Conservation (phyloP, 148 eudicot species). For the Salicornia ramosissima region DNA sequence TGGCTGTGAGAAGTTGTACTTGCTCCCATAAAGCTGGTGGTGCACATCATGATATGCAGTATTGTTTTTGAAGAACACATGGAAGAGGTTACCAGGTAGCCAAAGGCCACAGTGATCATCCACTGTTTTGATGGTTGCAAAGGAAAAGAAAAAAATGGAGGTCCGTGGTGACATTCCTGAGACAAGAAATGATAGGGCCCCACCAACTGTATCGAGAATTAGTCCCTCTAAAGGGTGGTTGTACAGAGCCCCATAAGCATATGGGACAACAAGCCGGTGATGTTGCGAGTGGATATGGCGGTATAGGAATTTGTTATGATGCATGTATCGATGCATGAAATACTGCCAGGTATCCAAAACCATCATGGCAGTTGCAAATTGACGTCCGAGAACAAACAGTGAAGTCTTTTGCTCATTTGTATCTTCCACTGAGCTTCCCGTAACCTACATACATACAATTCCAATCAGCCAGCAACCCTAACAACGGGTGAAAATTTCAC, state of each 20-base stretch:
- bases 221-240: slow-evolving; percentile 79
- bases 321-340: slow-evolving; percentile 91
- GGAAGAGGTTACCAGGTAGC: slow-evolving; percentile 85
- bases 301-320: slow-evolving; percentile 75
- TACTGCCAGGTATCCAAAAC: slow-evolving; percentile 93
- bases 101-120: slow-evolving; percentile 91
- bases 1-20: slow-evolving; percentile 87
- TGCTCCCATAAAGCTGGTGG: slow-evolving; percentile 87
- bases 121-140: slow-evolving; percentile 83
- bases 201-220: slow-evolving; percentile 63
- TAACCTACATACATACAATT: slow-evolving; percentile 44
- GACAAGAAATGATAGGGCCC: slow-evolving; percentile 57
- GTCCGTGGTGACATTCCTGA: slow-evolving; percentile 79
- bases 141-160: slow-evolving; percentile 78
- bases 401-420: slow-evolving; percentile 33
- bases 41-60: slow-evolving; percentile 92
- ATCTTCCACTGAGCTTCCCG: slow-evolving; percentile 41
- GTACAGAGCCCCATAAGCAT: slow-evolving; percentile 76
- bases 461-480: slow-evolving; percentile 14
- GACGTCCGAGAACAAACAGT: slow-evolving; percentile 38
- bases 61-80: slow-evolving; percentile 64
- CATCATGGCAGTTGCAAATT: slow-evolving; percentile 62
- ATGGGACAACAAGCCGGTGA: slow-evolving; percentile 81
- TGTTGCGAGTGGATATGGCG: slow-evolving; percentile 81
- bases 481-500: neutral